Percentiles rank a stretch among this genome's conserved stretches.
These are phyloP conservation scores for Aeschynomene evenia DNA, from an alignment of 306 rosid genomes.

Conservation along the genomic window DNA sequence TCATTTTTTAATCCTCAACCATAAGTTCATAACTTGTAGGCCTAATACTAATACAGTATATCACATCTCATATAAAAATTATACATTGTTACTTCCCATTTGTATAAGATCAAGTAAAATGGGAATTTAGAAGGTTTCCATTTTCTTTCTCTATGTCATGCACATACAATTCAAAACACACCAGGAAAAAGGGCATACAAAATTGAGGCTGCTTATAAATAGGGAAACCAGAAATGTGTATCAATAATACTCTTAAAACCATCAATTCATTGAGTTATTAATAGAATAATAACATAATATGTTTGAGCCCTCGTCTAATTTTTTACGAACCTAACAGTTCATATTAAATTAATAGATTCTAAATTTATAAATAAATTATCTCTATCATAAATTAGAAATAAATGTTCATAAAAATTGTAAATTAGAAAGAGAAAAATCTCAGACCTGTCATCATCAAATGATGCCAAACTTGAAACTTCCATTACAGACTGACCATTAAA, in stretches of 20 bases:
- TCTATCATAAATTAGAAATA: no score
- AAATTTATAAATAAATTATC: no score
- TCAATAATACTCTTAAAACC: neutral
- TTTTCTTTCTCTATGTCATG: neutral
- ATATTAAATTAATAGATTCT: no score
- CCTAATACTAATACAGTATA: neutral
- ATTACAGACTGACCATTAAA: no score
- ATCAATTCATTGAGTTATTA: no score
- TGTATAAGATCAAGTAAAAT: neutral
- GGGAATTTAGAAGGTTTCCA: neutral
- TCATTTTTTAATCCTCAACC: slow-evolving; percentile 2
- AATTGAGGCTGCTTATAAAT: neutral
- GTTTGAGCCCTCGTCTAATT: neutral
- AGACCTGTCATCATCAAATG: no score
- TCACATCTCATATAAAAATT: neutral
- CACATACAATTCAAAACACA: neutral
- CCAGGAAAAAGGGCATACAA: neutral
- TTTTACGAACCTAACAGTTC: no score
- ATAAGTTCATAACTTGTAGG: neutral
- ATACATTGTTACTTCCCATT: neutral
- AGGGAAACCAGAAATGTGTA: neutral
- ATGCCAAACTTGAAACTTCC: no score
- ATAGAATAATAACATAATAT: no score
- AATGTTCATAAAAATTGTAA: no score
- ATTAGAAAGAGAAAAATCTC: no score